Evolutionary conservation across 192 early-diverging fungal genomes (phyloP).

Genomic region (Coemansia reversa): DNA sequence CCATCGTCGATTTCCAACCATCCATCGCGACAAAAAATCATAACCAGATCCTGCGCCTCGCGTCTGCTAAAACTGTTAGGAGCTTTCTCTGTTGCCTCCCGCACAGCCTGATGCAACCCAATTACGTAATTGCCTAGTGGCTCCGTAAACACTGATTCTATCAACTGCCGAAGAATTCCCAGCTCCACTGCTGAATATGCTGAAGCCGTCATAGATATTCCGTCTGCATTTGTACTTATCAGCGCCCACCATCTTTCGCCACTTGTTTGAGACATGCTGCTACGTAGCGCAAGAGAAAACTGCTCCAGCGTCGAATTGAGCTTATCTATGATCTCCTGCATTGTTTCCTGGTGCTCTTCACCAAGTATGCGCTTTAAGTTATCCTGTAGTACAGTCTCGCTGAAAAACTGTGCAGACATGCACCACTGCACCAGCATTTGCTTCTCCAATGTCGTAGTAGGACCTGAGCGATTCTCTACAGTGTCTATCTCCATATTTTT

Average conservation of each 20-base stretch:
- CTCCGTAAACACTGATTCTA: conserved; percentile 28
- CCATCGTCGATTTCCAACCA: conserved; percentile 18
- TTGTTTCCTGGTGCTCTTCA: neutral
- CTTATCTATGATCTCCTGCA: conserved; percentile 12
- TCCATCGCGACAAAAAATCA: conserved; percentile 16
- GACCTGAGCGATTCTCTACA: neutral
- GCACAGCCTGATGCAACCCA: conserved; percentile 25
- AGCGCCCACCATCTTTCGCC: conserved; percentile 32
- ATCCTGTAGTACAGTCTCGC: conserved; percentile 15
- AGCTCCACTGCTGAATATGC: conserved; percentile 26
- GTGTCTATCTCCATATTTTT: neutral
- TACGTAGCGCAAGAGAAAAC: conserved; percentile 43
- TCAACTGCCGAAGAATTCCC: conserved; percentile 23
- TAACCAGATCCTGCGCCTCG: conserved; percentile 21
- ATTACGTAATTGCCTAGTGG: conserved; percentile 30
- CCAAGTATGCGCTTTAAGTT: conserved; percentile 19
- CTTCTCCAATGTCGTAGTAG: neutral
- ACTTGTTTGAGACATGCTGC: conserved; percentile 28
- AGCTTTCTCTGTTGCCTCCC: conserved; percentile 1
- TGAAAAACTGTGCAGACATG: conserved; percentile 39
- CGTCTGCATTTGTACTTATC: conserved; percentile 37
- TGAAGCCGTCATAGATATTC: conserved; percentile 18
- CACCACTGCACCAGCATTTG: conserved; percentile 47
- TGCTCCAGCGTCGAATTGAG: conserved; percentile 10
- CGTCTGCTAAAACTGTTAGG: conserved; percentile 5